Conservation (phyloP, 495 filamentous ascomycete species). For the Tuber borchii region DNA sequence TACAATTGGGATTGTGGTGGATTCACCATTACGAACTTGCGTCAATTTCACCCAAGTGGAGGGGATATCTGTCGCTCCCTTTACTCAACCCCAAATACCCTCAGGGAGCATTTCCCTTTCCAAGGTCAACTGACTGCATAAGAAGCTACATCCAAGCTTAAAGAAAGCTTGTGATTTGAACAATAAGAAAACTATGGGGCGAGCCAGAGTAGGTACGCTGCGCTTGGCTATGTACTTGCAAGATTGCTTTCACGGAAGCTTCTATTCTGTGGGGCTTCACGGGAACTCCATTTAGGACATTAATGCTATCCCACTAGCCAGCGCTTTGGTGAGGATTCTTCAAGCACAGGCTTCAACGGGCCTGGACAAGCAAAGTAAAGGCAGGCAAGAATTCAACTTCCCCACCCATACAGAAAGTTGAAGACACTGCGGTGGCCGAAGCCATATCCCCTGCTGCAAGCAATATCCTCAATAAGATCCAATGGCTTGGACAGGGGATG, state of each 20-base stretch:
- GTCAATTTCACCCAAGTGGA: background rate
- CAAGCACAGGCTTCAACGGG: background rate
- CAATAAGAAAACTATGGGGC: background rate
- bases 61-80: background rate
- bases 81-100: background rate
- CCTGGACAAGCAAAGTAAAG: background rate
- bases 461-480: background rate
- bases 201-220: background rate
- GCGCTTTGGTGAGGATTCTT: background rate
- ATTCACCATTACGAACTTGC: background rate
- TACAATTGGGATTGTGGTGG: background rate
- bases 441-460: background rate
- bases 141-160: background rate
- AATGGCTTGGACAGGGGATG: background rate
- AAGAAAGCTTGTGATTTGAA: background rate
- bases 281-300: background rate
- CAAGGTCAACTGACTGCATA: background rate
- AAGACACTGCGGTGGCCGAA: background rate
- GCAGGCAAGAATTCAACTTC: background rate
- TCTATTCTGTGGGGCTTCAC: background rate
- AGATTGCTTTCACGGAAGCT: background rate
- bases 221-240: background rate
- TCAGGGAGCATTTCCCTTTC: background rate
- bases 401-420: background rate
- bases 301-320: background rate